phyloP scores from a whole-genome alignment of 2,329 filamentous ascomycete species.

The Lithohypha guttulata region DNA sequence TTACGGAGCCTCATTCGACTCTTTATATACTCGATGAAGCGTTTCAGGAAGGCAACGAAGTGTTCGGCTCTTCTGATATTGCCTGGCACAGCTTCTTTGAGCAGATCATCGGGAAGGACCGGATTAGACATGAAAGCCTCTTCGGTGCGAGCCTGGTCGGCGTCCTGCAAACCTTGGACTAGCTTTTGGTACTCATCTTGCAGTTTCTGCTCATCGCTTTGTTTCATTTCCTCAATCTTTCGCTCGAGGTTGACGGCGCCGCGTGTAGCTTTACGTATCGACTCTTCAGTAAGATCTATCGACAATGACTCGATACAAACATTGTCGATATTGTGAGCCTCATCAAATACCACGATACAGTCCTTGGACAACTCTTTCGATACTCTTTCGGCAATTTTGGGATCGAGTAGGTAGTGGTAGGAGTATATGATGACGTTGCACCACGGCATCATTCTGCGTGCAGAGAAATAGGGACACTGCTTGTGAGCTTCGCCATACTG shows the following conservation, averaged over 20 bases:
- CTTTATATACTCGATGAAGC: slow-evolving; percentile 96
- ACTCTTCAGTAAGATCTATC: slow-evolving; percentile 94
- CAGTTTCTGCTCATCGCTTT: slow-evolving; percentile 86
- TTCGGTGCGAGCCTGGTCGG: slow-evolving; percentile 81
- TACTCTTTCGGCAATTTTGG: slow-evolving; percentile 91
- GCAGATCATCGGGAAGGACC: slow-evolving; percentile 79
- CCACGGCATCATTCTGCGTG: slow-evolving; percentile 95
- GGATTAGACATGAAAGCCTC: slow-evolving; percentile 97
- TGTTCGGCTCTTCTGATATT: slow-evolving; percentile 95
- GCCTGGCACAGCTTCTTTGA: slow-evolving; percentile 91
- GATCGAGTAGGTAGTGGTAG: slow-evolving; percentile 94
- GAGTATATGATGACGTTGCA: slow-evolving; percentile 99
- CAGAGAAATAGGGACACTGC: slow-evolving; percentile 95
- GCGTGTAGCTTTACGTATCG: slow-evolving; percentile 75
- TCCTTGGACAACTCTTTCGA: slow-evolving; percentile 95
- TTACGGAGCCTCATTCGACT: slow-evolving; percentile 97
- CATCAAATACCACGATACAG: slow-evolving; percentile 96
- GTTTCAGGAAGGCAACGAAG: slow-evolving; percentile 85
- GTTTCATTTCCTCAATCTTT: slow-evolving; percentile 88
- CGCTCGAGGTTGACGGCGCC: slow-evolving; percentile 84
- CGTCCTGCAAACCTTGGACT: slow-evolving; percentile 78
- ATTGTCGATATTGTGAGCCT: slow-evolving; percentile 98
- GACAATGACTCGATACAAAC: slow-evolving; percentile 97
- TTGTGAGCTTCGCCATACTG: slow-evolving; percentile 90
- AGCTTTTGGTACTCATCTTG: slow-evolving; percentile 93